phyloP scores from a whole-genome alignment of 768 basidiomycete species.

The Boletus speciosus region DNA sequence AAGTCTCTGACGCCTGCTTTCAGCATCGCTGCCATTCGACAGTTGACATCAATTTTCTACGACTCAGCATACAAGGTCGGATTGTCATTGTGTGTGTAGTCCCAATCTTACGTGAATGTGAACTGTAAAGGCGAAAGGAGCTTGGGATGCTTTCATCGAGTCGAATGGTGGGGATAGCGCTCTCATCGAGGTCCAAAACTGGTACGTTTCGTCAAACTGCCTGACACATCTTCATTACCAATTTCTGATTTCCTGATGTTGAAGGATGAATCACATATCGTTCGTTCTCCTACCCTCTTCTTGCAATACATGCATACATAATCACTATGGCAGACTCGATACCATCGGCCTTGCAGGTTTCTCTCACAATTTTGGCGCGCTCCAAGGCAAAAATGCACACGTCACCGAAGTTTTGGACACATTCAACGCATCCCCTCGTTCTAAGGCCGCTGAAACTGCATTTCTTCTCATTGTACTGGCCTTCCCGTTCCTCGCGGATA shows the following conservation, averaged over 20 bases:
- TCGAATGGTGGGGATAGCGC: conserved; percentile 9
- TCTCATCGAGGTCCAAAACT: conserved; percentile 37
- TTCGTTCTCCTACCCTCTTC: neutral
- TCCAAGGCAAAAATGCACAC: conserved; percentile 45
- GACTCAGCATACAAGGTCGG: conserved; percentile 1
- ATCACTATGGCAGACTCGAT: neutral
- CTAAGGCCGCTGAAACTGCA: conserved; percentile 1
- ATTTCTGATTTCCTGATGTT: neutral
- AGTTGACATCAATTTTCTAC: too few relatives aligned
- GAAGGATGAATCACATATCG: neutral
- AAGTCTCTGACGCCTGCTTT: too few relatives aligned
- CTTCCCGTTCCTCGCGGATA: conserved; percentile 33
- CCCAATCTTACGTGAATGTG: neutral
- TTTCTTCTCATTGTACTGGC: conserved; percentile 35
- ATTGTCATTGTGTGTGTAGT: too few relatives aligned
- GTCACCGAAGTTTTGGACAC: conserved; percentile 41
- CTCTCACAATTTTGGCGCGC: conserved; percentile 47
- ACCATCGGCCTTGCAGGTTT: neutral
- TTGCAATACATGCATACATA: neutral
- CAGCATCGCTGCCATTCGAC: too few relatives aligned
- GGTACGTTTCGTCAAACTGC: conserved; percentile 12
- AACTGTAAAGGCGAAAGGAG: neutral
- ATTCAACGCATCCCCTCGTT: conserved; percentile 20
- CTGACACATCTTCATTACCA: too few relatives aligned
- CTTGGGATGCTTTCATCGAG: conserved; percentile 29